A percentile compares a stretch with the other conserved stretches of the same genome.
Conservation (phyloP, 2,329 filamentous ascomycete genomes). For the Talaromyces marneffei region DNA sequence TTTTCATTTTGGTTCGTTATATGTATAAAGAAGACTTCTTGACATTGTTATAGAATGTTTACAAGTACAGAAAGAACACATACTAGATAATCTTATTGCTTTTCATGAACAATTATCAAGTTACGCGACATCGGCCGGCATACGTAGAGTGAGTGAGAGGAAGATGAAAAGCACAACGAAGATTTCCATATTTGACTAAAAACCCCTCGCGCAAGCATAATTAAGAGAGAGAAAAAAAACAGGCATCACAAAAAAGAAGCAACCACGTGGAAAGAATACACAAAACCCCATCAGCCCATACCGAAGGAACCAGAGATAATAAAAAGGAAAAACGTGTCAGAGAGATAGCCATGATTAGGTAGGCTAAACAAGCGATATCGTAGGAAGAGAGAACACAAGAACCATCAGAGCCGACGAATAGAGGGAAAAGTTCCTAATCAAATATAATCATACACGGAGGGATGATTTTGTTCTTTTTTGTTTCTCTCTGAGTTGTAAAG, state of each 20-base stretch:
- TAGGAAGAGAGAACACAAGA: conserved; percentile 4
- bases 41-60: neutral
- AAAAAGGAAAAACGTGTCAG: conserved; percentile 2
- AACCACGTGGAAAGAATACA: conserved; percentile 14
- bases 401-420: conserved; percentile 2
- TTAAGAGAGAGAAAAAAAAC: neutral
- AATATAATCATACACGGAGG: conserved; percentile 12
- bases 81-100: neutral
- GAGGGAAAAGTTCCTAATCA: neutral
- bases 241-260: conserved; percentile 1
- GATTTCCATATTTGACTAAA: conserved; percentile 13
- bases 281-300: conserved; percentile 15
- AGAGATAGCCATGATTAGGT: neutral
- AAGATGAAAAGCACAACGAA: conserved; percentile 5
- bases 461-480: conserved; percentile 8
- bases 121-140: no score
- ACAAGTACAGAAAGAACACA: neutral
- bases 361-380: neutral
- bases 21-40: conserved; percentile 9
- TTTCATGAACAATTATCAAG: no score
- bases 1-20: neutral
- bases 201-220: conserved; percentile 11
- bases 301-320: conserved; percentile 15
- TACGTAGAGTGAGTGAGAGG: neutral
- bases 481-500: neutral